These are phyloP conservation scores for Mycena chlorophos DNA, from an alignment of 768 basidiomycete species.

Conservation along the genomic window DNA sequence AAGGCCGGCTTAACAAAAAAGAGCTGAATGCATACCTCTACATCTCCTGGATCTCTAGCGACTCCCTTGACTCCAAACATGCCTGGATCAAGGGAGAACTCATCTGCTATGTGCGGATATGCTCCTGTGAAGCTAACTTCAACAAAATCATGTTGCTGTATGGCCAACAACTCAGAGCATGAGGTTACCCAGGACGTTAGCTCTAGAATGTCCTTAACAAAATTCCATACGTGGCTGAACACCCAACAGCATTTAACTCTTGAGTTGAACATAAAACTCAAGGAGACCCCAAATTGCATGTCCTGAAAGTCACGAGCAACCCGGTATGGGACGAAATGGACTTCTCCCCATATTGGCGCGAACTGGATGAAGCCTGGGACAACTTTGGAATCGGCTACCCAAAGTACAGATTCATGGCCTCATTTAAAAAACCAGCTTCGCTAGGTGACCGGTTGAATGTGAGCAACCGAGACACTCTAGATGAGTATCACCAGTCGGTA, in stretches of 20 bases:
- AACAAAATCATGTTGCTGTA: background rate
- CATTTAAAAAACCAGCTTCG: conserved; percentile 5
- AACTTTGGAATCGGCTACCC: conserved; percentile 2
- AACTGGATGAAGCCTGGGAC: conserved; percentile 3
- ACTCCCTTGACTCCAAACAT: conserved; percentile 1
- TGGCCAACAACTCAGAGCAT: background rate
- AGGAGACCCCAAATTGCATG: background rate
- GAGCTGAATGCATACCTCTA: conserved; percentile 14
- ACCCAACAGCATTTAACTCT: conserved; percentile 4
- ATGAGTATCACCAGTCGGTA: background rate
- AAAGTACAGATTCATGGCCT: background rate
- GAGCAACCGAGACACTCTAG: conserved; percentile 1
- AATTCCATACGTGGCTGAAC: conserved; percentile 5
- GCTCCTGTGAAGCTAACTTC: conserved; percentile 6
- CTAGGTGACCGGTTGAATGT: conserved; percentile 10
- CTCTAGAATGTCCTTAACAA: conserved; percentile 7
- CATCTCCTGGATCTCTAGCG: conserved; percentile 9
- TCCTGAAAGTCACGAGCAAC: conserved; percentile 10
- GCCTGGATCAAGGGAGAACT: conserved; percentile 3
- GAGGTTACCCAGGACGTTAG: conserved; percentile 14
- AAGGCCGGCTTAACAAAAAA: too few relatives aligned
- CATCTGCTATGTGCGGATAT: conserved; percentile 9
- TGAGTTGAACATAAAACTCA: too few relatives aligned
- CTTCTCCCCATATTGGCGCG: background rate
- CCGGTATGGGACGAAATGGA: conserved; percentile 4